These are phyloP conservation scores for Trichoderma asperellum DNA, from an alignment of 2,329 filamentous ascomycete species.

Conservation along the genomic window DNA sequence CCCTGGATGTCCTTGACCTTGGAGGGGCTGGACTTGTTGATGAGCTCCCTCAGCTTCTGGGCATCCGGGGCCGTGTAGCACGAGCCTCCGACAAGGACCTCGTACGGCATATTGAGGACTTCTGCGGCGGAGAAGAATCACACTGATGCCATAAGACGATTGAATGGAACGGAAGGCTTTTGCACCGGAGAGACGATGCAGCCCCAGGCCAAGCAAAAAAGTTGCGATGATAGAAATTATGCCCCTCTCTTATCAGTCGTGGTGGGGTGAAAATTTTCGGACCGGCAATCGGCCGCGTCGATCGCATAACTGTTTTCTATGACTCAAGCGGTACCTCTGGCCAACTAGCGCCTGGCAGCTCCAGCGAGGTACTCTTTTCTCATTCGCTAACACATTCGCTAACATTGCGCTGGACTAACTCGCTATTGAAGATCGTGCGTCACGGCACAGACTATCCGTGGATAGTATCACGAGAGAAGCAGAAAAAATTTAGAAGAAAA, in stretches of 20 bases:
- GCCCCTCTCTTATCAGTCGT: slow-evolving; percentile 32
- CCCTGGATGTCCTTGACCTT: slow-evolving; percentile 56
- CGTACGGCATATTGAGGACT: slow-evolving; percentile 40
- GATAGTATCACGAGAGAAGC: not conserved
- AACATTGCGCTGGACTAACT: slow-evolving; percentile 3
- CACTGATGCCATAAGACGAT: slow-evolving; percentile 18
- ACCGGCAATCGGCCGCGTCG: slow-evolving; percentile 29
- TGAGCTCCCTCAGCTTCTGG: slow-evolving; percentile 50
- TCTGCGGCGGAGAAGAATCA: slow-evolving; percentile 20
- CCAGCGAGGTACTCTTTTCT: not conserved
- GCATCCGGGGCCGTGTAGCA: slow-evolving; percentile 55
- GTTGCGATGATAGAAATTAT: slow-evolving; percentile 16
- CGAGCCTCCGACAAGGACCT: slow-evolving; percentile 47
- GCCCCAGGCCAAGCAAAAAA: slow-evolving; percentile 9
- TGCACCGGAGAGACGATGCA: slow-evolving; percentile 23
- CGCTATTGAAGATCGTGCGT: slow-evolving; percentile 1
- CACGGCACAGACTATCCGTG: not conserved
- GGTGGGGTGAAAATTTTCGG: slow-evolving; percentile 34
- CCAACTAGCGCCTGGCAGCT: no score
- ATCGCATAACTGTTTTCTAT: not conserved
- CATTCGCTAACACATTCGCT: slow-evolving; percentile 25
- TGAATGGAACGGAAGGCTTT: not conserved
- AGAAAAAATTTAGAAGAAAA: not conserved
- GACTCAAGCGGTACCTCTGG: not conserved
- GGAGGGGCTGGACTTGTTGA: slow-evolving; percentile 48